These are phyloP conservation scores for Escallonia rubra DNA, from an alignment of 129 eudicot species.

Conservation along the genomic window DNA sequence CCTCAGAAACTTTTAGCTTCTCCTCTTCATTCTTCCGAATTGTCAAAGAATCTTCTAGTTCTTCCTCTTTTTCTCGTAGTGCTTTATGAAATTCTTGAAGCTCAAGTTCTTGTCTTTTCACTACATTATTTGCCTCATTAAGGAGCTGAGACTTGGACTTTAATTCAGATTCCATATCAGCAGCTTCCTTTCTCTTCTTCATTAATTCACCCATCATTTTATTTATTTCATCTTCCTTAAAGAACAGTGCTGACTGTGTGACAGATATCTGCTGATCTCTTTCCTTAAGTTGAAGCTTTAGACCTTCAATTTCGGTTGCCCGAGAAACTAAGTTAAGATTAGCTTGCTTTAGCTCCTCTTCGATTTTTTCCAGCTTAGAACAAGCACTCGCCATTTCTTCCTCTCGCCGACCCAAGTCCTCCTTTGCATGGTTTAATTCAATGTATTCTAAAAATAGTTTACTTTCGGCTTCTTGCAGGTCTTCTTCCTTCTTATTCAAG, in stretches of 20 bases:
- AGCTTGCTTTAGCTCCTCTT: slow-evolving; percentile 72
- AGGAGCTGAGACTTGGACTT: slow-evolving; percentile 42
- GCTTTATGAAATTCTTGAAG: slow-evolving; percentile 38
- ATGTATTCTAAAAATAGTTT: slow-evolving; percentile 41
- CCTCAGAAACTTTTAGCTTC: slow-evolving; percentile 48
- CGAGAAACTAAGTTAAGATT: slow-evolving; percentile 61
- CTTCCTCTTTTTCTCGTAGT: slow-evolving; percentile 54
- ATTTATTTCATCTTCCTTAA: slow-evolving; percentile 58
- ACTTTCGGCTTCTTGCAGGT: slow-evolving; percentile 61
- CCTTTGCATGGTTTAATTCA: slow-evolving; percentile 49
- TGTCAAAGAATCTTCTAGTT: slow-evolving; percentile 30
- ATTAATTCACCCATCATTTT: slow-evolving; percentile 46
- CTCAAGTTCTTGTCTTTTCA: slow-evolving; percentile 59
- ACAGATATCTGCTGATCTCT: slow-evolving; percentile 45
- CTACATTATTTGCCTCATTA: slow-evolving; percentile 41
- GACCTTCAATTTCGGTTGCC: slow-evolving; percentile 55
- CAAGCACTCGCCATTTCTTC: slow-evolving; percentile 39
- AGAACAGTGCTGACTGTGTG: slow-evolving; percentile 39
- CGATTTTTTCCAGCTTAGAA: slow-evolving; percentile 58
- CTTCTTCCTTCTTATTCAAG: slow-evolving; percentile 67
- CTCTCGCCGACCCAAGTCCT: slow-evolving; percentile 53
- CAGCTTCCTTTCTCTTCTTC: slow-evolving; percentile 51
- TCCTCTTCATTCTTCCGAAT: slow-evolving; percentile 42
- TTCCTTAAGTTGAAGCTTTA: slow-evolving; percentile 56
- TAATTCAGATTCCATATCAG: slow-evolving; percentile 38